These are phyloP conservation scores for Clonostachys byssicola DNA, from an alignment of 2,329 filamentous ascomycete species.

Conservation along the genomic window DNA sequence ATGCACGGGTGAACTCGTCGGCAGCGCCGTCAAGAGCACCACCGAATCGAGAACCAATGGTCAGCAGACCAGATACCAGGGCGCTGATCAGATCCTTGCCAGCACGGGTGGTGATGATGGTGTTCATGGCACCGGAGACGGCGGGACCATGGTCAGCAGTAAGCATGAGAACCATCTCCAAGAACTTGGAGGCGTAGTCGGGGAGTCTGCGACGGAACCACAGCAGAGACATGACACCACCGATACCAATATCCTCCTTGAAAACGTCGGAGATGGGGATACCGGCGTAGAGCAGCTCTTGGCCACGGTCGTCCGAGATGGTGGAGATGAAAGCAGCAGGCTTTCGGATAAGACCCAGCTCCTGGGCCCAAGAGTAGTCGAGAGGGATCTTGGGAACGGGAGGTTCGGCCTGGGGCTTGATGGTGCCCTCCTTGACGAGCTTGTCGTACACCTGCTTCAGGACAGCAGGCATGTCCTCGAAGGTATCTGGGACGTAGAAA, in stretches of 20 bases:
- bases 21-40: slow-evolving; percentile 96
- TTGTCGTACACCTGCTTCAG: slow-evolving; percentile 83
- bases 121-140: slow-evolving; percentile 99
- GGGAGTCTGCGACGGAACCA: slow-evolving; percentile 99
- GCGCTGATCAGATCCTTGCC: slow-evolving; percentile 98
- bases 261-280: slow-evolving; percentile 99
- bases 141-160: slow-evolving; percentile 98
- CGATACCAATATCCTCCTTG: slow-evolving; percentile 97
- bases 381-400: slow-evolving; percentile 98
- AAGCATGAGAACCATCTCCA: slow-evolving; percentile 99
- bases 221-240: slow-evolving; percentile 98
- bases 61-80: slow-evolving; percentile 92
- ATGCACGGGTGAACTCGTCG: slow-evolving; percentile 97
- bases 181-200: slow-evolving; percentile 94
- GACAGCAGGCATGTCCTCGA: slow-evolving; percentile 83
- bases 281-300: slow-evolving; percentile 96
- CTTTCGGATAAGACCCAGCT: slow-evolving; percentile 98
- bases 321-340: slow-evolving; percentile 99
- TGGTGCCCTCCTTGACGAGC: slow-evolving; percentile 78
- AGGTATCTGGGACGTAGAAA: slow-evolving; percentile 91
- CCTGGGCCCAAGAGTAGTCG: slow-evolving; percentile 99
- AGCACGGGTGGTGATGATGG: slow-evolving; percentile 98
- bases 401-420: slow-evolving; percentile 84
- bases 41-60: slow-evolving; percentile 97
- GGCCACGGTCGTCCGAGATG: slow-evolving; percentile 98